Base-by-base conservation (phyloP, 2,329 filamentous ascomycete species). In the Coniochaeta sp. region DNA sequence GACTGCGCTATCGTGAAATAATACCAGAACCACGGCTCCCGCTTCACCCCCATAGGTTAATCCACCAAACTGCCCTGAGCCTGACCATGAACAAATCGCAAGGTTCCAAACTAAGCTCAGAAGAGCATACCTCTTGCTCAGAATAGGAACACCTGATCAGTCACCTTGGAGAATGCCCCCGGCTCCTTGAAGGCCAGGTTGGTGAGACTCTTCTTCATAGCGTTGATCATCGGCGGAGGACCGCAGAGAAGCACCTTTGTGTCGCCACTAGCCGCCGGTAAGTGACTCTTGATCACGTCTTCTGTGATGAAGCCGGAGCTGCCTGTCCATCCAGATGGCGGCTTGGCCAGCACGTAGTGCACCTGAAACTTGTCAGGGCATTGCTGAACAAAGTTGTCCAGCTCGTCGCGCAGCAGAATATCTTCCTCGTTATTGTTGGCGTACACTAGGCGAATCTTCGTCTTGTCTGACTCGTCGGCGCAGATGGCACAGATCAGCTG, bases 401-500 rank as follows among this genome's bases (percentile, higher is more conserved):
- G 72, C 58, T 85, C 72, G 1, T 70, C 56, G 0, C 79, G 68
- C 14, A 86, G 65, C 7, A 86, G 62, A 51, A 86, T 85, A 55
- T 86, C 83, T 2, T 69, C 70, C 56, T 83, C 79, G 0, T 70
- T 71, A 1, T 75, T 70, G 63, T 83, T 85, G 27, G 79, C 82
- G 54, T 83, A 84, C 27, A 86, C 63, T 4, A 86, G 66, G 42
- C 69, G 76, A 38, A 85, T 63, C 55, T 78, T 65, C 0, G 83
- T 85, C 1, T 68, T 70, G 55, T 86, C 83, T 6, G 64, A 66
- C n/a, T 75, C 68, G 51, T 85, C 77, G 59, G 84, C 81, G 58
- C 79, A 82, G 52, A 85, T 82, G 40, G 80, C 79, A 4, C 81
- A 76, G 59, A 85, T 83, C 6, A 86, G 64, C 60, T 85, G 81